Conservation (phyloP, 169 alveolate species). For the Eimeria maxima region DNA sequence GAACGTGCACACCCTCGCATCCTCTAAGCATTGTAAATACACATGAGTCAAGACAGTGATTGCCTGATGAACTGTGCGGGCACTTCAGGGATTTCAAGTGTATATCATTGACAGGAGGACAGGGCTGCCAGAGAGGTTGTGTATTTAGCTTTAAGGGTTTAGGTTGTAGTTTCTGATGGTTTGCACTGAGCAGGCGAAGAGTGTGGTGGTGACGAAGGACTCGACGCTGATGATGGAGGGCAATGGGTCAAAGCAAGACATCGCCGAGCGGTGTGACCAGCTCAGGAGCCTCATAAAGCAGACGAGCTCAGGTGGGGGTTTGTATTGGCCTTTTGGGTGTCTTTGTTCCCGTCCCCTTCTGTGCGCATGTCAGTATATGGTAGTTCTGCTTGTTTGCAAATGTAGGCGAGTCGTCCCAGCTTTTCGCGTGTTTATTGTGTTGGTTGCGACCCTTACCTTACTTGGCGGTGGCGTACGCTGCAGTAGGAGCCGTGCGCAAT, state of each 20-base stretch:
- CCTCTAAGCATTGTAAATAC: neutral
- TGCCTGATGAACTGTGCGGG: neutral
- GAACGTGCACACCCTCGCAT: neutral
- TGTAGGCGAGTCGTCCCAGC: neutral
- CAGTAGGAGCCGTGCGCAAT: neutral
- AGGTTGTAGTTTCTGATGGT: slow-evolving; percentile 88
- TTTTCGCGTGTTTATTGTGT: neutral
- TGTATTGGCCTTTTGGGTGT: neutral
- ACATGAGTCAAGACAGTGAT: neutral
- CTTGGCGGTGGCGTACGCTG: neutral
- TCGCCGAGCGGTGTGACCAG: slow-evolving; percentile 95
- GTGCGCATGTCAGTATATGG: neutral
- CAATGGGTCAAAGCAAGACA: slow-evolving; percentile 94
- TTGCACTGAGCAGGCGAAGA: slow-evolving; percentile 92
- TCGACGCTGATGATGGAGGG: slow-evolving; percentile 99
- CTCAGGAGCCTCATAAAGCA: slow-evolving; percentile 94
- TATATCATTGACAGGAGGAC: neutral
- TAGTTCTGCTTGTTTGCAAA: neutral
- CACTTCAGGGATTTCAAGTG: neutral
- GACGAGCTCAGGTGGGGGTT: slow-evolving; percentile 94
- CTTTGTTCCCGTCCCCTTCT: neutral
- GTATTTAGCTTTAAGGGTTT: slow-evolving; percentile 41
- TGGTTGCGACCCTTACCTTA: neutral
- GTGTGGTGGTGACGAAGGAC: slow-evolving; percentile 98
- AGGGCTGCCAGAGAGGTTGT: neutral